Evolutionary conservation across 1,284 basidiomycete species (phyloP), one percentile per base, ranked within the genome.

Genomic region (Bondarzewia mesenterica): DNA sequence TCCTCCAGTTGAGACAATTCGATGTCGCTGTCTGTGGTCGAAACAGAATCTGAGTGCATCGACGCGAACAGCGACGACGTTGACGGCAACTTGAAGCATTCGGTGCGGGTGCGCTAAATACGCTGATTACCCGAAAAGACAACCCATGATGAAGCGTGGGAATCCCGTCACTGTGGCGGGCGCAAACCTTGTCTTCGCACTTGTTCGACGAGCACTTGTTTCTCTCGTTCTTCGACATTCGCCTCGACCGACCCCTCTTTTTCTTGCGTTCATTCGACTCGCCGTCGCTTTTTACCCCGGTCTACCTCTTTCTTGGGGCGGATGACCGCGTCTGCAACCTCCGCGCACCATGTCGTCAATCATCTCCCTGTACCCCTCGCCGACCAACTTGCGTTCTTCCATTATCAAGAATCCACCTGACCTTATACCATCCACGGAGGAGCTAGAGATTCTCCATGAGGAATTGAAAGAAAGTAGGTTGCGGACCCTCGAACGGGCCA

Each of bases 341-440:
- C 23, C 44, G 47, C 40, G 47, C 32, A 44, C 55, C 57, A 68
- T 68, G 65, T 63, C 64, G 60, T 75, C 76, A 52, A 76, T 68
- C 61, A 68, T 82, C 51, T 61, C 67, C 49, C 63, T 63, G 45
- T 84, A 72, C 63, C 53, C 63, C 51, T 59, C 63, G 42, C 73
- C 73, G 44, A 62, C 70, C 12, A 56, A 64, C 54, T 70, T 78
- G 53, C 74, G 72, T 52, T 82, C 81, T 39, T 58, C 70, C 49
- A 65, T 87, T 47, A 66, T 84, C 60, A 80, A 76, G 66, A 75
- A 70, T 55, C 72, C 73, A 4, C 71, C 80, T 48, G 82, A 86
- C 46, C 64, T 73, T 12, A 70, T 90, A 14, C 89, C 89, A 3
- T 70, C 75, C 10, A 75, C 80, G 20, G 79, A 85, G 49, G 88